Percentiles rank a stretch among this genome's conserved stretches.
Evolutionary conservation across 768 basidiomycete species (phyloP).

Genomic region (Boletus rubroflammeus): DNA sequence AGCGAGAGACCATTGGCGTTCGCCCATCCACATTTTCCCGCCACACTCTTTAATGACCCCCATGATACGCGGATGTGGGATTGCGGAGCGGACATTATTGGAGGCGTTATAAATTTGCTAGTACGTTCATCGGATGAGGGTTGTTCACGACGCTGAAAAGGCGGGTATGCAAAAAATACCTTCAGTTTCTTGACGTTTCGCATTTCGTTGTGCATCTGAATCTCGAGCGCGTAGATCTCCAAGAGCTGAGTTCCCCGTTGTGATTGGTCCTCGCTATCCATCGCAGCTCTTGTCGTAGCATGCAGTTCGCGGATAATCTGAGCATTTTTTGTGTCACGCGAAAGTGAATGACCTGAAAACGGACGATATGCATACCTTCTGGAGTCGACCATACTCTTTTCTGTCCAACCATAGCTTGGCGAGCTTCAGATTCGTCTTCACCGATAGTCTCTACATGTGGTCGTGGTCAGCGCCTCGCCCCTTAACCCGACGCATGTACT

Average conservation of each 20-base stretch:
- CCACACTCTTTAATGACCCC: slow-evolving; percentile 99
- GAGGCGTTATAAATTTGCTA: slow-evolving; percentile 98
- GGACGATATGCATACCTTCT: slow-evolving; percentile 50
- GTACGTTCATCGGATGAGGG: not conserved
- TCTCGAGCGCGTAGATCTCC: slow-evolving; percentile 97
- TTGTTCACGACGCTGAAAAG: not conserved
- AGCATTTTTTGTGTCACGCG: not conserved
- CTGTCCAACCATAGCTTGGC: slow-evolving; percentile 97
- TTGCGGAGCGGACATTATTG: slow-evolving; percentile 88
- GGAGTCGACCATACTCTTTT: slow-evolving; percentile 82
- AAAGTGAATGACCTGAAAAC: not conserved
- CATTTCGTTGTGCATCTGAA: slow-evolving; percentile 98
- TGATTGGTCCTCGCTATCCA: slow-evolving; percentile 77
- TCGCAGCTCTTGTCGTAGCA: slow-evolving; percentile 52
- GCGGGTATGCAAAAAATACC: slow-evolving; percentile 37
- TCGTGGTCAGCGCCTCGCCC: not conserved
- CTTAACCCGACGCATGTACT: not conserved
- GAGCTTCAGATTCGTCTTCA: slow-evolving; percentile 94
- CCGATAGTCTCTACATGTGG: slow-evolving; percentile 70
- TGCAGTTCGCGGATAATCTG: slow-evolving; percentile 81
- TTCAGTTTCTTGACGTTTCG: slow-evolving; percentile 95
- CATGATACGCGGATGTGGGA: slow-evolving; percentile 97
- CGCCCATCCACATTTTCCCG: slow-evolving; percentile 99
- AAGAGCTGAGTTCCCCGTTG: slow-evolving; percentile 92
- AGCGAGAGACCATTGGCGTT: slow-evolving; percentile 97